Base-by-base conservation (phyloP, 2,329 filamentous ascomycete species). In the Mariannaea sp. region DNA sequence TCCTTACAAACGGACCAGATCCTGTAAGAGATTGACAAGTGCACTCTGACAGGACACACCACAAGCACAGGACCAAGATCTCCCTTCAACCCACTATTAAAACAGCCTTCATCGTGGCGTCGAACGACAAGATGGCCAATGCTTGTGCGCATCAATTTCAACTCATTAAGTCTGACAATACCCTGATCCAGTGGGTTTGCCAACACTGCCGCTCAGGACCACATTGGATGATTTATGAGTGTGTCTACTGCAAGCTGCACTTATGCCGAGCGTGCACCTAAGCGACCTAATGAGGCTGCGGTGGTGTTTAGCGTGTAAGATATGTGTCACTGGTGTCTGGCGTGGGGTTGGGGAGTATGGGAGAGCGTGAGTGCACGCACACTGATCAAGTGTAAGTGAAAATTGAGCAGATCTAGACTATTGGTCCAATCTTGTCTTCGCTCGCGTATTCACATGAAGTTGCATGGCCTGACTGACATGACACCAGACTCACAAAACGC, bases 171-270 rank as follows among this genome's bases (percentile, higher is more conserved):
- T 85, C 83, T 24, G 83, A 87, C 64, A 86, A 75, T 66, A 85
- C 79, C 9, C 69, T 88, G 48, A 78, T 89, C 50, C 80, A 85
- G 68, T 89, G 85, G 84, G 77, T 77, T 44, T 89, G 86, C 75
- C 78, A 81, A 54, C 72, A 85, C 64, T 88, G 85, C 68, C 80
- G 83, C 56, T 81, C 80, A 2, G 85, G 84, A 1, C 84, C 84
- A 45, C 81, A 85, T 70, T 87, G 84, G 82, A 81, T 80, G 71
- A 88, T 89, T 65, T 88, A 81, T 59, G 83, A 88, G 70, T 89
- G 86, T 73, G 76, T 79, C 56, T 86, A 86, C 68, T 89, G 86
- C 80, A 84, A 85, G 69, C 72, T 86, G 44, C 84, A 87, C 71
- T 78, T 81, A 24, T 88, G 85, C 69, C 77, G 83, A 46, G 72